These are phyloP conservation scores for Vigna unguiculata DNA, from an alignment of 306 rosid genomes.

Conservation along the genomic window DNA sequence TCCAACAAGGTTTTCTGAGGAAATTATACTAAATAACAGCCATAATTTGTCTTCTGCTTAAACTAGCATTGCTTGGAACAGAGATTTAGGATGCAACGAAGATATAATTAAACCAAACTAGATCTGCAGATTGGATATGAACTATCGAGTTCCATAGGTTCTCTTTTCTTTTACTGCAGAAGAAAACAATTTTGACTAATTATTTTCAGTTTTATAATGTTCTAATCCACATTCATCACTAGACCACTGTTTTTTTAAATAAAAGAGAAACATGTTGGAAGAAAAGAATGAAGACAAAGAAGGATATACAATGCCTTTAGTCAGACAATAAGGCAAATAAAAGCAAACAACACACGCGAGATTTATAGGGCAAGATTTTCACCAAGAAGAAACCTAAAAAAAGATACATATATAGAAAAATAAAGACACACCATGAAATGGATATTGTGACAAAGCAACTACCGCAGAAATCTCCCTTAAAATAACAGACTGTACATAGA, in stretches of 20 bases:
- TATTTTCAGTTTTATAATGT: slow-evolving; percentile 6
- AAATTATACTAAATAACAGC: too few species aligned
- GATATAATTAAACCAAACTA: not conserved
- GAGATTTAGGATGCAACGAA: too few species aligned
- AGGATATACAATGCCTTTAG: not conserved
- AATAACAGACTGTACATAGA: not conserved
- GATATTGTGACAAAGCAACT: not conserved
- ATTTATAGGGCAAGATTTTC: not conserved
- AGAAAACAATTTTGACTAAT: slow-evolving; percentile 8
- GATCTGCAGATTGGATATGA: slow-evolving; percentile 27
- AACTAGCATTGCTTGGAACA: too few species aligned
- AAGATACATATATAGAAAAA: not conserved
- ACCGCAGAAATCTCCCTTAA: not conserved
- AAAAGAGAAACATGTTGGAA: not conserved
- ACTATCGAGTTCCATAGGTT: not conserved
- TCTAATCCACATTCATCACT: not conserved
- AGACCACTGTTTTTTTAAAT: not conserved
- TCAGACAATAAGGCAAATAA: not conserved
- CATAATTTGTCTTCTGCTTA: too few species aligned
- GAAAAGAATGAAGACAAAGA: not conserved
- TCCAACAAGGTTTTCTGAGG: too few species aligned
- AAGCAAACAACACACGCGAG: not conserved
- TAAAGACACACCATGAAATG: not conserved
- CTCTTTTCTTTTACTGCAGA: not conserved
- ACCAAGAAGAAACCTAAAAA: not conserved